phyloP scores from a whole-genome alignment of 495 filamentous ascomycete species.

The Aspergillus avenaceus region DNA sequence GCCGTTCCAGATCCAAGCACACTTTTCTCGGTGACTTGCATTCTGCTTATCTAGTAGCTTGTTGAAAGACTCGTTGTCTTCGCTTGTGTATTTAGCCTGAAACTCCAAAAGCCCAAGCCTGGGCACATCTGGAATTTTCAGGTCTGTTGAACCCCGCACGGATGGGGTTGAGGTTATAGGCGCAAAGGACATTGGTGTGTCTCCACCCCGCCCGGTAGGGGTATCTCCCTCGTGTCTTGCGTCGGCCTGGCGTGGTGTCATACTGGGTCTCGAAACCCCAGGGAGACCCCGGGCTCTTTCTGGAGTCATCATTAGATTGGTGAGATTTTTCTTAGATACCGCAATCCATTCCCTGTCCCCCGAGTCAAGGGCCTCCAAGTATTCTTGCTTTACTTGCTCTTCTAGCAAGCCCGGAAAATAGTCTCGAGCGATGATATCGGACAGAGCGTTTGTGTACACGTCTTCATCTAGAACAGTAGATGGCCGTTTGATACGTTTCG shows the following conservation, averaged over 20 bases:
- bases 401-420: slow-evolving; percentile 94
- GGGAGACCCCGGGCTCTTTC: slow-evolving; percentile 42
- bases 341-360: slow-evolving; percentile 81
- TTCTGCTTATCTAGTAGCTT: slow-evolving; percentile 90
- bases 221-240: slow-evolving; percentile 50
- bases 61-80: slow-evolving; percentile 96
- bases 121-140: slow-evolving; percentile 60
- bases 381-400: slow-evolving; percentile 81
- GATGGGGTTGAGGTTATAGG: slow-evolving; percentile 35
- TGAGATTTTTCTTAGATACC: slow-evolving; percentile 68
- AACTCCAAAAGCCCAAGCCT: slow-evolving; percentile 80
- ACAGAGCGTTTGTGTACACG: slow-evolving; percentile 82
- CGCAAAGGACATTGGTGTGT: slow-evolving; percentile 62
- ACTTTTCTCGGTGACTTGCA: slow-evolving; percentile 70
- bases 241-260: slow-evolving; percentile 25
- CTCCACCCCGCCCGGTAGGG: slow-evolving; percentile 47
- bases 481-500: slow-evolving; percentile 91
- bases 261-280: slow-evolving; percentile 12
- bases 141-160: slow-evolving; percentile 24
- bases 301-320: slow-evolving; percentile 74
- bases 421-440: slow-evolving; percentile 92
- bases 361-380: slow-evolving; percentile 84
- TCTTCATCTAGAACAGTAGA: slow-evolving; percentile 90
- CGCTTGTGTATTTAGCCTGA: slow-evolving; percentile 89
- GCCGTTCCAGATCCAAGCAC: slow-evolving; percentile 80